Base-by-base conservation (phyloP, 2,329 filamentous ascomycete species). In the Hypoxylon sp. region DNA sequence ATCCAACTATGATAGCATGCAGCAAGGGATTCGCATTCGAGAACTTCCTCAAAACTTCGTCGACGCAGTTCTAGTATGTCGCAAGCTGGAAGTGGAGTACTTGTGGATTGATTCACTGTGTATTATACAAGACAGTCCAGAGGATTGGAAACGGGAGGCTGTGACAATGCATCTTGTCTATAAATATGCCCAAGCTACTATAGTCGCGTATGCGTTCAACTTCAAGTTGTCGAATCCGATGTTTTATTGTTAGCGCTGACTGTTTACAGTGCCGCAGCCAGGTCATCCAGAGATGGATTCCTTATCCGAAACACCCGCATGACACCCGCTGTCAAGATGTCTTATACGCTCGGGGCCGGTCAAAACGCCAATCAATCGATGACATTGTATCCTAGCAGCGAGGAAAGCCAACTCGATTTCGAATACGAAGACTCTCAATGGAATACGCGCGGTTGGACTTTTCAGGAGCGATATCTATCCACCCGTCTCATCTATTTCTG, bases 81-180 rank as follows among this genome's bases (percentile, higher is more conserved):
- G 52, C 3, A 10, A 26, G 14, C 14, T 55, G 4, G 52, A 19
- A 4, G 11, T 42, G 3, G n/a, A 29, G 3, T 55, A 55, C n/a
- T 8, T 55, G 6, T 55, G 52, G 51, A 54, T 54, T 11, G 51
- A 54, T n/a, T 54, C 51, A 14, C 14, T 54, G 5, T 54, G 51
- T 33, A 55, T 55, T n/a, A 39, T 55, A 6, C 52, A 55, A 11
- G 52, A 42, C 33, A 24, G 14, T 4, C 37, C 22, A 4, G 22
- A 42, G 10, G 52, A 55, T 22, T 55, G 52, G 52, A 19, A 51
- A 51, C 48, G 14, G 3, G 48, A 51, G 26, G 22, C 26, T 6
- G 26, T 29, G 6, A 51, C 22, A n/a, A 51, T 51, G 48, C 22
- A 29, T 9, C 24, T 33, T 2, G 24, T 55, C 13, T 37, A 53